These are phyloP conservation scores for Euphorbia tirucalli DNA, from an alignment of 345 rosid species.

Conservation along the genomic window DNA sequence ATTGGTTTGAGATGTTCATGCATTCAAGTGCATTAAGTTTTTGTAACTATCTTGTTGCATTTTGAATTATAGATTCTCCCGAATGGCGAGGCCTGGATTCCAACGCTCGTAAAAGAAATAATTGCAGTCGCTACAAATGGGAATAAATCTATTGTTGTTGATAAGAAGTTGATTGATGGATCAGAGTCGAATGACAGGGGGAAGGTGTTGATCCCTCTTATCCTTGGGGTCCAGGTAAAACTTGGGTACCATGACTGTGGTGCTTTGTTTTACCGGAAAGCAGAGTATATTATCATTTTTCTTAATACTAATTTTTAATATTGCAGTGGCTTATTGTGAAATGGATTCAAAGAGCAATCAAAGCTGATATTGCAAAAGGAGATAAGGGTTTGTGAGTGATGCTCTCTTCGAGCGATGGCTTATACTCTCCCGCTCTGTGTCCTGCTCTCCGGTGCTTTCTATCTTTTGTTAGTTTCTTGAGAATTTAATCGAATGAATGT, in stretches of 20 bases:
- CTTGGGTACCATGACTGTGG: constrained; percentile 1
- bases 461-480: not conserved
- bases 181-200: constrained; percentile 65
- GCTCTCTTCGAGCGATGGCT: not conserved
- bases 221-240: constrained; percentile 62
- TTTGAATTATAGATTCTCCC: constrained; percentile 52
- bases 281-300: not conserved
- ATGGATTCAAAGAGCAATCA: constrained; percentile 60
- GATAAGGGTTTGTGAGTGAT: constrained; percentile 42
- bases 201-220: constrained; percentile 57
- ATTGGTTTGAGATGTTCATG: not conserved
- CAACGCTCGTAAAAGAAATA: constrained; percentile 57
- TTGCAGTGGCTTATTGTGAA: constrained; percentile 62
- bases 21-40: constrained; percentile 7
- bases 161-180: constrained; percentile 71
- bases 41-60: constrained; percentile 2
- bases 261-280: constrained; percentile 6
- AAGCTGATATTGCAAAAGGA: constrained; percentile 45
- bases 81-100: constrained; percentile 70
- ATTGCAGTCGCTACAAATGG: constrained; percentile 59
- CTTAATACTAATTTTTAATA: not conserved
- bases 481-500: not conserved
- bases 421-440: too few relatives aligned
- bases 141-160: constrained; percentile 50
- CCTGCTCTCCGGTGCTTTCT: not conserved